Evolutionary conservation across 176 grass and related monocot species (phyloP).

Genomic region (Dactylis glomerata): DNA sequence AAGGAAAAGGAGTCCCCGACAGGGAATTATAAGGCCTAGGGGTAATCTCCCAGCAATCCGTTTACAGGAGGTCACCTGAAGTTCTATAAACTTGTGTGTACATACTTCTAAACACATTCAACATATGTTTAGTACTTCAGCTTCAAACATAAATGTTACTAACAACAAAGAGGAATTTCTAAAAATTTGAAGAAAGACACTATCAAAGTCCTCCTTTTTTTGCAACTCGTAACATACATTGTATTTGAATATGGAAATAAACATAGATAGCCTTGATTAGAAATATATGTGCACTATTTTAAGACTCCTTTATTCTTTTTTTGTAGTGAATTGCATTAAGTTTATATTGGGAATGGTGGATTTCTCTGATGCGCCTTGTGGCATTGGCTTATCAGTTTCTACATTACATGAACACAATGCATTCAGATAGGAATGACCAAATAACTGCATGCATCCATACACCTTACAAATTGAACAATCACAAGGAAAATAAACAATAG

Average conservation of each 20-base stretch:
- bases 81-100: background rate
- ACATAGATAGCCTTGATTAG: background rate
- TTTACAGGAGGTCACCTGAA: background rate
- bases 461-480: background rate
- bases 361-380: background rate
- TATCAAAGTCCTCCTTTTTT: background rate
- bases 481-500: background rate
- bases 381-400: background rate
- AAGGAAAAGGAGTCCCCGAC: background rate
- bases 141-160: background rate
- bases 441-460: constrained; percentile 19
- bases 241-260: background rate
- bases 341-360: background rate
- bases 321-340: background rate
- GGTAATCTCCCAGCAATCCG: background rate
- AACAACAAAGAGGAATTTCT: background rate
- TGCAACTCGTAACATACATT: background rate
- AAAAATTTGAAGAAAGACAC: background rate
- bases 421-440: constrained; percentile 26
- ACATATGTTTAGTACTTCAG: background rate
- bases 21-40: background rate
- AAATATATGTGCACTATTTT: background rate
- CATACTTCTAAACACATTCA: background rate
- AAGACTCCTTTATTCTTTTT: background rate
- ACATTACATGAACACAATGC: constrained; percentile 17